Evolutionary conservation across 2,329 filamentous ascomycete species (phyloP).

Genomic region (Aspergillus sojae): DNA sequence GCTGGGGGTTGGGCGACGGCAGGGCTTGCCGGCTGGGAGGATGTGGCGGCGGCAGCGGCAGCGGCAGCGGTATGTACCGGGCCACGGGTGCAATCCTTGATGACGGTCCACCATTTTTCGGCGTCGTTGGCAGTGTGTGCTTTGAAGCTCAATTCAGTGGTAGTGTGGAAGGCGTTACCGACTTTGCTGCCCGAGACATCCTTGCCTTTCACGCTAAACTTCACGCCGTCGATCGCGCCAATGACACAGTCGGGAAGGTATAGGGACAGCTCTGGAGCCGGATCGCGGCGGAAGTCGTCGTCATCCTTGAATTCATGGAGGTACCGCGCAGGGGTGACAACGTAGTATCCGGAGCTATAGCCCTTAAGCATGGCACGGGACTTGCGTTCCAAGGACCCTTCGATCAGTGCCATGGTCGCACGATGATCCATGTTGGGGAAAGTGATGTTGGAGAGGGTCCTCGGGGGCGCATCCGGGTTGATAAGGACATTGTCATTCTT

Average conservation of each 20-base stretch:
- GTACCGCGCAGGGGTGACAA: constrained; percentile 83
- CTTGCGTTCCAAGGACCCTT: constrained; percentile 88
- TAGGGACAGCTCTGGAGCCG: constrained; percentile 79
- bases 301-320: constrained; percentile 96
- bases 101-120: constrained; percentile 79
- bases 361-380: constrained; percentile 80
- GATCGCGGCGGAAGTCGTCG: constrained; percentile 65
- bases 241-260: constrained; percentile 90
- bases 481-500: constrained; percentile 74
- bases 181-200: constrained; percentile 77
- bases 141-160: constrained; percentile 82
- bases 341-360: constrained; percentile 83
- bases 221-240: constrained; percentile 71
- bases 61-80: constrained; percentile 15
- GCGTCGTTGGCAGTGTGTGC: constrained; percentile 80
- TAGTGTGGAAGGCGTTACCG: constrained; percentile 77
- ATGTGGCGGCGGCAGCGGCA: constrained; percentile 14
- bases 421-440: constrained; percentile 90
- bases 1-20: constrained; percentile 25
- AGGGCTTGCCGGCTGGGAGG: constrained; percentile 18
- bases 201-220: constrained; percentile 96
- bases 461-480: constrained; percentile 73
- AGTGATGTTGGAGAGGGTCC: constrained; percentile 70
- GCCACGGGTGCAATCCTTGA: constrained; percentile 47
- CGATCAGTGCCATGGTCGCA: constrained; percentile 79